phyloP scores from a whole-genome alignment of 2,329 filamentous ascomycete genomes.

The Aspergillus ruber region DNA sequence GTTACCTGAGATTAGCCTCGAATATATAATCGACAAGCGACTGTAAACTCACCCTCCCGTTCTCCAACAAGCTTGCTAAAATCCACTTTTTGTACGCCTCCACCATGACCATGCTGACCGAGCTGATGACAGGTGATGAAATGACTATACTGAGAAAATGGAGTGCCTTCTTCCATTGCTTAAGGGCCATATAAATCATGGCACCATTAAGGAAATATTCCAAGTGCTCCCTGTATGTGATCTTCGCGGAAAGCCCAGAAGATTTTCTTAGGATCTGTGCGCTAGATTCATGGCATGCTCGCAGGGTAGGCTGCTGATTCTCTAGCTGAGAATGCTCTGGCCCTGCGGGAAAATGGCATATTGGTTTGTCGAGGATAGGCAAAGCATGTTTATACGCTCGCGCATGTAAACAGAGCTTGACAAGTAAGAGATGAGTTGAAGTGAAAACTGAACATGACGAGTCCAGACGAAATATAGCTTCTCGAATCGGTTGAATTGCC shows the following conservation, averaged over 20 bases:
- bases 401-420: constrained; percentile 38
- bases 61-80: constrained; percentile 64
- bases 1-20: background rate
- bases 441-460: constrained; percentile 38
- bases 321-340: constrained; percentile 18
- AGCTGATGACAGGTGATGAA: constrained; percentile 58
- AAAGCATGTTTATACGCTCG: constrained; percentile 34
- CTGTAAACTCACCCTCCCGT: constrained; percentile 50
- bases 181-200: constrained; percentile 57
- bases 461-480: constrained; percentile 41
- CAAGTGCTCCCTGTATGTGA: constrained; percentile 42
- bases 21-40: background rate
- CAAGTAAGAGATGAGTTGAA: constrained; percentile 36
- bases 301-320: constrained; percentile 18
- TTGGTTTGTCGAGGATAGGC: constrained; percentile 35
- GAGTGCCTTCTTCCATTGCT: constrained; percentile 58
- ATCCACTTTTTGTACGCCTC: constrained; percentile 92
- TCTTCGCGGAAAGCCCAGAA: constrained; percentile 34
- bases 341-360: constrained; percentile 35
- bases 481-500: constrained; percentile 35
- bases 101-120: constrained; percentile 69
- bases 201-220: constrained; percentile 62
- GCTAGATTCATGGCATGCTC: constrained; percentile 25
- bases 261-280: constrained; percentile 28
- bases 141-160: constrained; percentile 60